Base-by-base conservation (phyloP, 108 stramenopile genomes). In the Pelagomonas calceolata region DNA sequence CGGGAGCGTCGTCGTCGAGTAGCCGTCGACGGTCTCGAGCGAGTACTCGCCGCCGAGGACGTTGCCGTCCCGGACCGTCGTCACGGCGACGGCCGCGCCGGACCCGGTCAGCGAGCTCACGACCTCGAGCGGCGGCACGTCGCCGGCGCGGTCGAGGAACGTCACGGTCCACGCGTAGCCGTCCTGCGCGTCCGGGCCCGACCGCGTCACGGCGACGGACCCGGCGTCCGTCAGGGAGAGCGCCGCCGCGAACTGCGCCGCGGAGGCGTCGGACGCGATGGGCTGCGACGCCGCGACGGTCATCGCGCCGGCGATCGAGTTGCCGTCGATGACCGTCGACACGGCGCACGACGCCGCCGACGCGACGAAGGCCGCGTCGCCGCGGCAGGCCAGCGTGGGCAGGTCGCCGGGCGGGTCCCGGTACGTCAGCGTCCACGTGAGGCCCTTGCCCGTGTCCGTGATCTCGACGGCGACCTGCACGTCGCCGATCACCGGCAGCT, bases 121-220 rank as follows among this genome's bases (percentile, higher is more conserved):
- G 37, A 82, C 73, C 39, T 33, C 72, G 37, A 92, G 72, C 32
- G 35, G 4, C 10, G 75, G 73, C 0, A 90, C 70, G 63, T 92
- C 86, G 30, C 92, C 92, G 60, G 66, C 60, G 70, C 80, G 63
- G 17, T 66, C 75, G 0, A 78, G 80, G 84, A 92, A 92, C 34
- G 91, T 91, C 0, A 92, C 77, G 32, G 86, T 80, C 90, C 90
- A 92, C 63, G 79, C 70, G 75, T 88, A 90, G 26, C 81, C 83
- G 67, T 82, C 80, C 34, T 72, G 51, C 17, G 21, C 34, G 68
- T 66, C 76, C 7, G 85, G 83, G 51, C 81, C 87, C 36, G 86
- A 84, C 63, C 90, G 79, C 17, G 35, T 32, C 1, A 82, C 73
- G 26, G 75, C 80, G 32, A 76, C 82, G 3, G 76, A 10, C 18